Evolutionary conservation across 805 yeast genomes (phyloP), one percentile per base, ranked within the genome.

Genomic region (Jamesozyma gamospora): DNA sequence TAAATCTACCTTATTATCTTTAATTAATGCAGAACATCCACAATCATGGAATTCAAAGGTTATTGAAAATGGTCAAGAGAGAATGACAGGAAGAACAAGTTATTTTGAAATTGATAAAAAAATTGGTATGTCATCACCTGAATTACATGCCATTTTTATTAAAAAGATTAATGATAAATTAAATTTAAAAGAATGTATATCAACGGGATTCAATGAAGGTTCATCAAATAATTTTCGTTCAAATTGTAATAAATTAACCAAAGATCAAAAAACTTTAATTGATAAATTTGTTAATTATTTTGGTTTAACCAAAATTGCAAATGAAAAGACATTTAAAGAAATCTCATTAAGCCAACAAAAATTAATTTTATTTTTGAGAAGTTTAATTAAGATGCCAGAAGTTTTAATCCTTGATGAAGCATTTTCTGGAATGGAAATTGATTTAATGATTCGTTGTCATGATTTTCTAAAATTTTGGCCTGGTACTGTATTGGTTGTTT

Each of bases 11-110:
- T 62, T 90, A 18, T 61, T 92, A 13, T 76, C 96, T 2, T 58
- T 92, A 34, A 68, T 90, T 24, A 87, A 95, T 0, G 87, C 95
- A 4, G 98, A 90, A 51, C 98, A 90, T 56, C 98, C 98, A 1
- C 96, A 90, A 61, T 79, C 96, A 2, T 90, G 97, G 97, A 79
- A 76, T 48, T 70, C 75, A 4, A 74, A 71, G 17, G 70, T 92
- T 17, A 65, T 86, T 34, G 70, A 81, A 48, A 86, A 87, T 0
- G 69, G 70, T 26, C 32, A 34, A 9, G 72, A 77, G 8, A 71
- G 96, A 31, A 71, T 70, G 43, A 78, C 88, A 0, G 98, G 97
- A 2, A 67, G 64, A 30, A 74, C 79, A 13, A 78, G 76, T 43
- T 88, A 82, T 55, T 86, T 85, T 53, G 82, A 79, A 36, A 77